phyloP scores from a whole-genome alignment of 2,329 filamentous ascomycete species.

The Aspergillus aculeatinus region DNA sequence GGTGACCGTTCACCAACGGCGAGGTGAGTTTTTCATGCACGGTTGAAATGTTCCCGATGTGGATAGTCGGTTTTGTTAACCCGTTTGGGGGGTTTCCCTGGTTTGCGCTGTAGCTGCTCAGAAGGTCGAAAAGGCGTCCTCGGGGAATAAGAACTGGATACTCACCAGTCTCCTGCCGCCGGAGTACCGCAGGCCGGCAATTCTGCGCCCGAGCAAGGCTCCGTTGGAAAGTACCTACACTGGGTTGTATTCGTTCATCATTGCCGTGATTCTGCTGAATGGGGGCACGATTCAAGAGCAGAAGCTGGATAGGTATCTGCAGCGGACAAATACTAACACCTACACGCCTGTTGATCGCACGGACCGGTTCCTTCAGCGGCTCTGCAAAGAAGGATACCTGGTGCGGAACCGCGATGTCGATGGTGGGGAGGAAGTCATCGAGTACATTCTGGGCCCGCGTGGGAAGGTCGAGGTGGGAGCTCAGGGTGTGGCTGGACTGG shows the following conservation, averaged over 20 bases:
- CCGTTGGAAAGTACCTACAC: slow-evolving; percentile 77
- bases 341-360: slow-evolving; percentile 75
- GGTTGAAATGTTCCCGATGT: too few relatives aligned
- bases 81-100: neutral
- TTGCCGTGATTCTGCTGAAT: slow-evolving; percentile 71
- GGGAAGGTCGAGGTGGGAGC: slow-evolving; percentile 81
- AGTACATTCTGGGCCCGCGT: slow-evolving; percentile 80
- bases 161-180: slow-evolving; percentile 71
- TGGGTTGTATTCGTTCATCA: slow-evolving; percentile 75
- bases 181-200: slow-evolving; percentile 63
- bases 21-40: slow-evolving; percentile 53
- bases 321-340: slow-evolving; percentile 70
- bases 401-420: slow-evolving; percentile 67
- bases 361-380: slow-evolving; percentile 68
- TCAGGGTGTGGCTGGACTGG: slow-evolving; percentile 70
- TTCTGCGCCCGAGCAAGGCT: slow-evolving; percentile 67
- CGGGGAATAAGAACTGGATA: slow-evolving; percentile 69
- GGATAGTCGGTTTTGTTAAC: neutral
- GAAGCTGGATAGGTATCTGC: slow-evolving; percentile 74
- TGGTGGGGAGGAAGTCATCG: slow-evolving; percentile 72
- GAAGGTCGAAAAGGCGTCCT: slow-evolving; percentile 42
- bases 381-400: slow-evolving; percentile 82
- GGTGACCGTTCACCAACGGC: slow-evolving; percentile 73
- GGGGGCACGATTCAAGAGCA: slow-evolving; percentile 74
- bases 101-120: slow-evolving; percentile 48